Evolutionary conservation across 257 asterid species (phyloP).

Genomic region (Solanum piurae): DNA sequence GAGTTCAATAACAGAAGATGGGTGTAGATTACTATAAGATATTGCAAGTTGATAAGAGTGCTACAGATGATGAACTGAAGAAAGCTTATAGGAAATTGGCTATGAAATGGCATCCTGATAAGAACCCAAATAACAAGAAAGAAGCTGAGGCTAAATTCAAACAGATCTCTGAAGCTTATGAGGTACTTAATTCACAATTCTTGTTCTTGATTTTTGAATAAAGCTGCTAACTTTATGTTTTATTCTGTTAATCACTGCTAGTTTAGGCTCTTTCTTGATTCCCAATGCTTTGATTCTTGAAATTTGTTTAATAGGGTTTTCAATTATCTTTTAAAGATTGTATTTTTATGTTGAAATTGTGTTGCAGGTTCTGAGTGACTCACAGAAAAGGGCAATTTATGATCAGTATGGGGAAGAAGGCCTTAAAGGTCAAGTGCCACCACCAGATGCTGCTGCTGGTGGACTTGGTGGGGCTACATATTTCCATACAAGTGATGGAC

Average conservation of each 20-base stretch:
- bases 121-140: conserved; percentile 70
- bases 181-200: conserved; percentile 19
- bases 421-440: conserved; percentile 77
- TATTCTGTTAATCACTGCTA: background rate
- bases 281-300: background rate
- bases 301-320: background rate
- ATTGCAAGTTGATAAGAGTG: conserved; percentile 58
- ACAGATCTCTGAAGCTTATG: conserved; percentile 83
- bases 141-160: conserved; percentile 84
- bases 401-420: conserved; percentile 95
- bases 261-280: background rate
- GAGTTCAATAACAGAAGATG: conserved; percentile 21
- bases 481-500: conserved; percentile 71
- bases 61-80: conserved; percentile 72
- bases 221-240: background rate
- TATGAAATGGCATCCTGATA: conserved; percentile 92
- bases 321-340: background rate
- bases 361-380: conserved; percentile 72
- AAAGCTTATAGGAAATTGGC: conserved; percentile 76
- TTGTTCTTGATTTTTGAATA: background rate
- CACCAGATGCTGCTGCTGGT: conserved; percentile 35
- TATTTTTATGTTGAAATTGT: background rate
- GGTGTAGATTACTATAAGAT: conserved; percentile 71
- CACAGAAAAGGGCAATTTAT: conserved; percentile 70
- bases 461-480: conserved; percentile 60